A percentile compares a stretch with the other conserved stretches of the same genome.
These are phyloP conservation scores for Cephaloascus albidus DNA, from an alignment of 805 yeast species.

Conservation along the genomic window DNA sequence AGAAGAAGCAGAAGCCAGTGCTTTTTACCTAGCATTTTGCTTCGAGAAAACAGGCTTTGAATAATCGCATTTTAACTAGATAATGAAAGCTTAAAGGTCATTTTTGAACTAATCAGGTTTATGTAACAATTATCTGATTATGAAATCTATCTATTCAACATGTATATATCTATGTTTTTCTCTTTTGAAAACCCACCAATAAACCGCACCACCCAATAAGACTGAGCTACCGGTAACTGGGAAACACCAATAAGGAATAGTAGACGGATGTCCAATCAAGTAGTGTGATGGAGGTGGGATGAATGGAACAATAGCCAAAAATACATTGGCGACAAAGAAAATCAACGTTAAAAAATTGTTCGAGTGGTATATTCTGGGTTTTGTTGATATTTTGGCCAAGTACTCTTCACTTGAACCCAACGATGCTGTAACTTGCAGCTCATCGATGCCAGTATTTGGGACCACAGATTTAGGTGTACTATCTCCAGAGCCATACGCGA, in stretches of 20 bases:
- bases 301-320: slow-evolving; percentile 47
- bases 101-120: too few species aligned
- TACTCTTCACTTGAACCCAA: slow-evolving; percentile 5
- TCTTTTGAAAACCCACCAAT: slow-evolving; percentile 14
- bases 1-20: slow-evolving; percentile 78
- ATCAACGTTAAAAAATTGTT: slow-evolving; percentile 16
- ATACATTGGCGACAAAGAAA: slow-evolving; percentile 36
- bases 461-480: too few species aligned
- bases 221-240: slow-evolving; percentile 44
- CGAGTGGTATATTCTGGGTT: slow-evolving; percentile 7
- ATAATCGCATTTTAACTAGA: slow-evolving; percentile 1
- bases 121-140: too few species aligned
- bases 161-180: background rate
- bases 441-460: background rate
- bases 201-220: slow-evolving; percentile 29
- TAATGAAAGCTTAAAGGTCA: too few species aligned
- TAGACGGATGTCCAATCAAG: slow-evolving; percentile 10
- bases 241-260: slow-evolving; percentile 48
- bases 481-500: background rate
- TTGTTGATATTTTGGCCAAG: slow-evolving; percentile 1
- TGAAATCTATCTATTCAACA: too few species aligned
- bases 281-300: slow-evolving; percentile 37
- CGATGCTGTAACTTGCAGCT: background rate
- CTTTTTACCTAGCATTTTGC: slow-evolving; percentile 79
- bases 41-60: slow-evolving; percentile 48